Evolutionary conservation across 495 filamentous ascomycete genomes (phyloP).

Genomic region (Penicillium simplicissimum): DNA sequence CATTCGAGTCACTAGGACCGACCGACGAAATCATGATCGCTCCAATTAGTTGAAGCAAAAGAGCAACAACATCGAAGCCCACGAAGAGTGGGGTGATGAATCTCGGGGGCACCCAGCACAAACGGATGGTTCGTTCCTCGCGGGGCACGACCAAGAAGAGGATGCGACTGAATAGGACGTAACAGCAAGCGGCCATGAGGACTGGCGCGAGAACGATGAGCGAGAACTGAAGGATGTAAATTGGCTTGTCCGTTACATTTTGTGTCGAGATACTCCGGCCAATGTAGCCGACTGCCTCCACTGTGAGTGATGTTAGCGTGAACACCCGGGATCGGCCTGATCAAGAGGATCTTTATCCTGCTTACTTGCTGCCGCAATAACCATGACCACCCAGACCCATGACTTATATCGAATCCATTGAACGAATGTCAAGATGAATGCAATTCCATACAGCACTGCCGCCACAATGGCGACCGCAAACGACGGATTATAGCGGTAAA

Average conservation of each 20-base stretch:
- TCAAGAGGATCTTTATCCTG: neutral
- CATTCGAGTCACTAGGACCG: conserved; percentile 24
- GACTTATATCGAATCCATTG: conserved; percentile 44
- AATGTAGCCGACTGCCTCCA: conserved; percentile 51
- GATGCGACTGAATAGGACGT: conserved; percentile 54
- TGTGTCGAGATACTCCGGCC: conserved; percentile 36
- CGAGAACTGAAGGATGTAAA: conserved; percentile 39
- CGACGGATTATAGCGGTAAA: conserved; percentile 54
- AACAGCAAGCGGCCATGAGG: conserved; percentile 55
- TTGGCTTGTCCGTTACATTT: conserved; percentile 28
- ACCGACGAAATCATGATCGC: conserved; percentile 41
- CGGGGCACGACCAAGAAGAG: conserved; percentile 48
- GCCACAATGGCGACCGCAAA: conserved; percentile 50
- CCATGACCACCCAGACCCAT: conserved; percentile 49
- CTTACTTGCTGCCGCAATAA: conserved; percentile 47
- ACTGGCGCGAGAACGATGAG: conserved; percentile 44
- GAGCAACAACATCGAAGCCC: conserved; percentile 33
- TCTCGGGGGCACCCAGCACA: conserved; percentile 52
- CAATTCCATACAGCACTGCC: conserved; percentile 46
- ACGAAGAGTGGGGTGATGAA: conserved; percentile 37
- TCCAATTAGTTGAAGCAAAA: conserved; percentile 31
- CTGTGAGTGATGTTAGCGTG: conserved; percentile 21
- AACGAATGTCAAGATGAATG: conserved; percentile 36
- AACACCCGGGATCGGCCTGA: neutral
- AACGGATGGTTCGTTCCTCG: conserved; percentile 34